Evolutionary conservation across 495 filamentous ascomycete genomes (phyloP).

Genomic region (Annulohypoxylon moriforme): DNA sequence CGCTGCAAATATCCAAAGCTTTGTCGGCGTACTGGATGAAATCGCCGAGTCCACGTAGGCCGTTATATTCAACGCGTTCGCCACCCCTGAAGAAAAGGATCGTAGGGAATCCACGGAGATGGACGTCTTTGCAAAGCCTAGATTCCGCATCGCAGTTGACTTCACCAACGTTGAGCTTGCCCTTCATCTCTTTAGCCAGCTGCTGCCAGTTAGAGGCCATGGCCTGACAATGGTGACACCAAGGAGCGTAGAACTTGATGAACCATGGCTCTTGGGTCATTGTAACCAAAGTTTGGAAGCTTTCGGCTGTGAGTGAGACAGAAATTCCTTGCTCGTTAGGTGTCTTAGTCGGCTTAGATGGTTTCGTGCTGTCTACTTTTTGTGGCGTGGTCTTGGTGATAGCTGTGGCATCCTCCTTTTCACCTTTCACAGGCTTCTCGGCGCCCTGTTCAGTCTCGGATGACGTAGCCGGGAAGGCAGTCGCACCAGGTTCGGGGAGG

Average conservation of each 20-base stretch:
- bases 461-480: slow-evolving; percentile 23
- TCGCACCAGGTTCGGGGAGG: slow-evolving; percentile 56
- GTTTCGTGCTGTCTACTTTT: slow-evolving; percentile 41
- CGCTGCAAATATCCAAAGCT: slow-evolving; percentile 79
- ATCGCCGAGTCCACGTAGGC: slow-evolving; percentile 92
- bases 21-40: slow-evolving; percentile 87
- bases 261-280: slow-evolving; percentile 94
- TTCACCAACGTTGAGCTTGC: slow-evolving; percentile 89
- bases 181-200: slow-evolving; percentile 89
- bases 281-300: slow-evolving; percentile 86
- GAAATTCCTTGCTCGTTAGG: slow-evolving; percentile 82
- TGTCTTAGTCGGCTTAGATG: slow-evolving; percentile 60
- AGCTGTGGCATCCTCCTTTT: slow-evolving; percentile 46
- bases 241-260: slow-evolving; percentile 97
- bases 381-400: slow-evolving; percentile 30
- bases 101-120: slow-evolving; percentile 82
- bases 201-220: slow-evolving; percentile 91
- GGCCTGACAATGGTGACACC: slow-evolving; percentile 95
- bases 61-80: slow-evolving; percentile 91
- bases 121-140: slow-evolving; percentile 88
- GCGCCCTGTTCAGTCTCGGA: slow-evolving; percentile 25
- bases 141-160: slow-evolving; percentile 91
- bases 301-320: slow-evolving; percentile 80
- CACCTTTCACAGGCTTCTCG: slow-evolving; percentile 43
- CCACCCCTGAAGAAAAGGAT: slow-evolving; percentile 93